Percentiles rank a stretch among this genome's conserved stretches.
Conservation (phyloP, 192 early-diverging fungal species). For the Phlyctochytrium planicorne region DNA sequence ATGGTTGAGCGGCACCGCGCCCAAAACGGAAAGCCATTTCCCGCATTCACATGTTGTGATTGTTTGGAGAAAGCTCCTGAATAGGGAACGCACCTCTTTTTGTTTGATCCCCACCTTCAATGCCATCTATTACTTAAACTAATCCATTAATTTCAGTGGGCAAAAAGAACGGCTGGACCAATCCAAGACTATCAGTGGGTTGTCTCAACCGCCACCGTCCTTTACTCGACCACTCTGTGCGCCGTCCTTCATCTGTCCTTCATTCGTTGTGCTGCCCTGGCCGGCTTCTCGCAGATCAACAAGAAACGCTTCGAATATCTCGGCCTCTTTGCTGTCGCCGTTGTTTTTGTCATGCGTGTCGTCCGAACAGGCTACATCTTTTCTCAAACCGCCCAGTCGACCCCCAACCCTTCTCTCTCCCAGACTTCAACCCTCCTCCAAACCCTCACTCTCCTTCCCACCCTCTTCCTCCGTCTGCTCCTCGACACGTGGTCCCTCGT, state of each 20-base stretch:
- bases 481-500: constrained; percentile 5
- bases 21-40: too few species aligned
- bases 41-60: too few species aligned
- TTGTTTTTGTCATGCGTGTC: constrained; percentile 11
- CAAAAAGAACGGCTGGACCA: background rate
- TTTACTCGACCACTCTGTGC: constrained; percentile 13
- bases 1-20: too few species aligned
- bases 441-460: constrained; percentile 11
- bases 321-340: background rate
- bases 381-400: constrained; percentile 3
- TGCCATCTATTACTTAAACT: too few species aligned
- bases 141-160: too few species aligned
- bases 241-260: constrained; percentile 9
- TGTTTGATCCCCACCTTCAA: too few species aligned
- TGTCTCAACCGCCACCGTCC: constrained; percentile 6
- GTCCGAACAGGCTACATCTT: constrained; percentile 9
- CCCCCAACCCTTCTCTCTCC: constrained; percentile 8
- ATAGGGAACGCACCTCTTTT: too few species aligned
- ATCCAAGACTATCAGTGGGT: constrained; percentile 11
- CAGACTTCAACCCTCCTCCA: constrained; percentile 5
- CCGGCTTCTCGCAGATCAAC: background rate
- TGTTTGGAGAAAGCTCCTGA: too few species aligned
- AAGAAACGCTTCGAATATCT: background rate
- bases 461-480: background rate
- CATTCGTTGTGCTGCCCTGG: background rate